Base-by-base conservation (phyloP, 352 stramenopile genomes). In the Globisporangium okanoganense region DNA sequence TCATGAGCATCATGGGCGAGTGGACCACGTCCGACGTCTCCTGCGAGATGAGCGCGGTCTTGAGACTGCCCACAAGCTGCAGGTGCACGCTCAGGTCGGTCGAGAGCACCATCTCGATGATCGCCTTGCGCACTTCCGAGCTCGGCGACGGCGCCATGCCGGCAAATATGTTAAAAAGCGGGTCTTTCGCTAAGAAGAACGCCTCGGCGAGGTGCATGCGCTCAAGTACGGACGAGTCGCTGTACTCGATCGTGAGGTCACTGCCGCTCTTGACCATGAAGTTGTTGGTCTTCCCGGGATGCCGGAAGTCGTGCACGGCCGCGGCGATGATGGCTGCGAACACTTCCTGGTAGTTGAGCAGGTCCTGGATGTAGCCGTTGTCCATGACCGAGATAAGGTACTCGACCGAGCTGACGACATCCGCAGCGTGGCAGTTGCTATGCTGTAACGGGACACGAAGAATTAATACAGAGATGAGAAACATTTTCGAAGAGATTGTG, bases 251-350 rank as follows among this genome's bases (percentile, higher is more conserved):
- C 14, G 87, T 69, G 18, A 96, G 71, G 47, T 88, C 82, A 56
- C 77, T 87, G 7, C 70, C 74, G 45, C 73, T 81, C 59, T 92
- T 91, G 59, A 93, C 73, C 69, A 93, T 83, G 31, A 93, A 95
- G 60, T 90, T 91, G 68, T 96, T 94, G 50, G 82, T 92, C 45
- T 92, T 93, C 20, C 84, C 87, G 0, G 85, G 83, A 33, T 96
- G 88, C 0, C 81, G 72, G 56, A 95, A 94, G 38, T 94, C 86
- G 55, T 95, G 88, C 45, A 95, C 87, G 1, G 88, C 86, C 0
- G 87, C 88, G 9, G 83, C 85, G 31, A 96, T 70, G 12, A 93
- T 85, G 20, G 80, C 80, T 1, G 84, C 84, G 56, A 92, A 90
- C 25, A 94, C 82, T 56, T 94, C 84, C 58, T 90, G 82, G 49